phyloP scores from a whole-genome alignment of 805 yeast species.

The Komagataella populi region DNA sequence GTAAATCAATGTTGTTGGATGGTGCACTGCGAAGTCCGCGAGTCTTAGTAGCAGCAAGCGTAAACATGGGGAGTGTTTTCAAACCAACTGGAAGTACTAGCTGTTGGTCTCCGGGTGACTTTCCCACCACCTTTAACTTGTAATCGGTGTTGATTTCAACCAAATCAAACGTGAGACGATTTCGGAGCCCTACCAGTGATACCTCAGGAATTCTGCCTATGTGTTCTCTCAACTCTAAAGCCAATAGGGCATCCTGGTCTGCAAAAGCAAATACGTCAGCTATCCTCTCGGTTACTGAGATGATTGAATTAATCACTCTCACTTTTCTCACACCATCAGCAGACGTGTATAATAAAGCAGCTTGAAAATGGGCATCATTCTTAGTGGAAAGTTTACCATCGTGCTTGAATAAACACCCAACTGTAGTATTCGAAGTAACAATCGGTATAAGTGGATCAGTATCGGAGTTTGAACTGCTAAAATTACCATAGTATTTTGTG shows the following conservation, averaged over 20 bases:
- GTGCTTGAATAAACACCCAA: constrained; percentile 61
- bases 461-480: constrained; percentile 22
- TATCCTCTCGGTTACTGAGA: constrained; percentile 65
- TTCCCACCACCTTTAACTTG: constrained; percentile 29
- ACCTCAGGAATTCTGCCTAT: constrained; percentile 24
- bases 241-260: constrained; percentile 56
- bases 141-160: constrained; percentile 47
- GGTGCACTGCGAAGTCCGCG: constrained; percentile 41
- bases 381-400: constrained; percentile 63
- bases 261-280: constrained; percentile 66
- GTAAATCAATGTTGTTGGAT: constrained; percentile 42
- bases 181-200: constrained; percentile 19
- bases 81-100: constrained; percentile 74
- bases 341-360: constrained; percentile 78
- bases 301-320: constrained; percentile 73
- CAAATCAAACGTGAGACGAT: constrained; percentile 22
- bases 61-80: constrained; percentile 51
- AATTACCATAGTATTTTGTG: constrained; percentile 54
- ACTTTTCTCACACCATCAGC: constrained; percentile 66
- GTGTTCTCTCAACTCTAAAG: constrained; percentile 39
- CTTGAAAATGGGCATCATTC: constrained; percentile 80
- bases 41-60: constrained; percentile 59
- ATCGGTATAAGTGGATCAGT: constrained; percentile 63
- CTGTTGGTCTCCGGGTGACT: constrained; percentile 38
- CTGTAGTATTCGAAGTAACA: constrained; percentile 44